Conservation (phyloP, 805 yeast genomes). For the Metschnikowia koreensis region DNA sequence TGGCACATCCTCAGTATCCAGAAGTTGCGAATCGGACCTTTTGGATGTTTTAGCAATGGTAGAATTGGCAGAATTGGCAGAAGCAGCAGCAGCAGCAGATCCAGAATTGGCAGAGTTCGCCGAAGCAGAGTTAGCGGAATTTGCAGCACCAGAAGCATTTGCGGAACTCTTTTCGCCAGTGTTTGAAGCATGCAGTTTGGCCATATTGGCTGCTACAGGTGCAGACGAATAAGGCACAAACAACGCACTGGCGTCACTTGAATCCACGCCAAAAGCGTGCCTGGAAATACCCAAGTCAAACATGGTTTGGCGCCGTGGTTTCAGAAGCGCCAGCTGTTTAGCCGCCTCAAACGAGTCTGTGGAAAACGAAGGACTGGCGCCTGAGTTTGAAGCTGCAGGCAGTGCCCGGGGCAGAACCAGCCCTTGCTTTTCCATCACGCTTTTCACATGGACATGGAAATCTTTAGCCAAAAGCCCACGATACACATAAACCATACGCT, state of each 20-base stretch:
- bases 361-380: constrained; percentile 8
- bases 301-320: constrained; percentile 53
- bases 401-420: constrained; percentile 5
- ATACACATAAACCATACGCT: constrained; percentile 84
- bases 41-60: too few relatives aligned
- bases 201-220: constrained; percentile 67
- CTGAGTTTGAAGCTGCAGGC: background rate
- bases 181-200: background rate
- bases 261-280: constrained; percentile 43
- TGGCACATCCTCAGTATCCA: constrained; percentile 4
- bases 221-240: constrained; percentile 71
- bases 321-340: constrained; percentile 31
- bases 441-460: constrained; percentile 68
- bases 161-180: background rate
- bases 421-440: constrained; percentile 52
- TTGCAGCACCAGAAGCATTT: background rate
- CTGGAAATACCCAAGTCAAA: constrained; percentile 48
- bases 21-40: background rate
- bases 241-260: constrained; percentile 40
- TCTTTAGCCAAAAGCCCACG: constrained; percentile 77
- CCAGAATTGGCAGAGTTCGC: background rate
- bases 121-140: too few relatives aligned
- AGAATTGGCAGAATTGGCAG: too few relatives aligned
- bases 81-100: background rate
- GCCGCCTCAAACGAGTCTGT: constrained; percentile 36